phyloP scores from a whole-genome alignment of 2,329 filamentous ascomycete genomes.

The Aspergillus sp. region DNA sequence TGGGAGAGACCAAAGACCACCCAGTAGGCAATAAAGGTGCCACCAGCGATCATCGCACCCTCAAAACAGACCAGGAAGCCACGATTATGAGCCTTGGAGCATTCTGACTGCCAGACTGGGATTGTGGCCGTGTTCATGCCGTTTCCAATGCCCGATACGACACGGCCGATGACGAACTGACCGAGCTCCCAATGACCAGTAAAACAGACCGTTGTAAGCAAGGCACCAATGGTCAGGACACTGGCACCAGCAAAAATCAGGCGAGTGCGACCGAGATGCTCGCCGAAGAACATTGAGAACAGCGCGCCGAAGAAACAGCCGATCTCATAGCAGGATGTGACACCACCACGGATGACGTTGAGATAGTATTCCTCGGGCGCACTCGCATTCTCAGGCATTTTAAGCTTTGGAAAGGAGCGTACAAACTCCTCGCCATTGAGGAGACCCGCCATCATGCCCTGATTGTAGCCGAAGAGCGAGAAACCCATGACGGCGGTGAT shows the following conservation, averaged over 20 bases:
- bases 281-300: conserved; percentile 23
- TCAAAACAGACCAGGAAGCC: conserved; percentile 30
- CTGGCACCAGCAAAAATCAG: conserved; percentile 49
- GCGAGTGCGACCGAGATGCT: conserved; percentile 27
- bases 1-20: conserved; percentile 29
- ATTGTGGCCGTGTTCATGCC: conserved; percentile 35
- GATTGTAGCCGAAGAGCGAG: conserved; percentile 40
- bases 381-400: conserved; percentile 23
- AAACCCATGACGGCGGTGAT: conserved; percentile 38
- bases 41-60: conserved; percentile 26
- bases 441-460: conserved; percentile 29
- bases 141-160: conserved; percentile 33
- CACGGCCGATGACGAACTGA: conserved; percentile 36
- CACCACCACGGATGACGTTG: conserved; percentile 45
- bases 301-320: conserved; percentile 35
- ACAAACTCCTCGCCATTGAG: conserved; percentile 21
- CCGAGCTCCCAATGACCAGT: conserved; percentile 22
- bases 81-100: conserved; percentile 25
- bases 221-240: conserved; percentile 35
- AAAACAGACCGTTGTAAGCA: conserved; percentile 21
- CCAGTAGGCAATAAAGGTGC: conserved; percentile 31
- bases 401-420: conserved; percentile 15
- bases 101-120: conserved; percentile 35
- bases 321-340: conserved; percentile 48
- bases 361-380: conserved; percentile 15